Conservation (phyloP, 2,329 filamentous ascomycete genomes). For the Trichoderma breve region DNA sequence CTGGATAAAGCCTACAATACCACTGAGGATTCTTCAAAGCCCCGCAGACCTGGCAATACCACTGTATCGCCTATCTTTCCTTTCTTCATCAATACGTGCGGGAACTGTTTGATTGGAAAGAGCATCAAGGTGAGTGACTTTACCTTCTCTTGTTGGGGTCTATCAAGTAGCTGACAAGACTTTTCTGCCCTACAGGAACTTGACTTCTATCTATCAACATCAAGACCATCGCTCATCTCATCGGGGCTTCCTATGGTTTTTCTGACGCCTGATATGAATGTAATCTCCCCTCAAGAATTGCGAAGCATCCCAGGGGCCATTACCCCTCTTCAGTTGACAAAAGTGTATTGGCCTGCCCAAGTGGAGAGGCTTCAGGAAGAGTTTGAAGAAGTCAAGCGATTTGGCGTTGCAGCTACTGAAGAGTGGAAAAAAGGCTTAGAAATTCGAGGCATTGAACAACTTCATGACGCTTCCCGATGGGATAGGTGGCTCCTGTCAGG, state of each 20-base stretch:
- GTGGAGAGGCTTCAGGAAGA: slow-evolving; percentile 61
- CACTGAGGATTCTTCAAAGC: slow-evolving; percentile 41
- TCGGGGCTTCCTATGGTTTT: slow-evolving; percentile 69
- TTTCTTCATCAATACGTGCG: slow-evolving; percentile 67
- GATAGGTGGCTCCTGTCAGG: slow-evolving; percentile 66
- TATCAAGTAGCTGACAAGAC: slow-evolving; percentile 23
- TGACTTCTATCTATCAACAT: slow-evolving; percentile 63
- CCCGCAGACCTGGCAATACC: slow-evolving; percentile 59
- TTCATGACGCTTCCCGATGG: slow-evolving; percentile 65
- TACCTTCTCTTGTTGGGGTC: not conserved
- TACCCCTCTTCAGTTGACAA: slow-evolving; percentile 52
- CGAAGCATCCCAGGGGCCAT: slow-evolving; percentile 48
- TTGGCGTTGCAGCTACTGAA: slow-evolving; percentile 66
- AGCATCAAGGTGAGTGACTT: slow-evolving; percentile 63
- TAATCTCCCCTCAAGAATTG: slow-evolving; percentile 56
- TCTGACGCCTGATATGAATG: slow-evolving; percentile 59
- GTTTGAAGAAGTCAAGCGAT: slow-evolving; percentile 60
- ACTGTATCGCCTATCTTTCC: slow-evolving; percentile 67
- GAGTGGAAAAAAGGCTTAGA: slow-evolving; percentile 79
- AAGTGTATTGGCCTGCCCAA: slow-evolving; percentile 63
- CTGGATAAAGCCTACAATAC: slow-evolving; percentile 26
- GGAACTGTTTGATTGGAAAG: slow-evolving; percentile 58
- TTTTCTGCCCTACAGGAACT: slow-evolving; percentile 56
- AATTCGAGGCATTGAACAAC: slow-evolving; percentile 57
- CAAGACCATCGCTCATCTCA: slow-evolving; percentile 59